A percentile compares a stretch with the other conserved stretches of the same genome.
These are phyloP conservation scores for Eucalyptus marginata DNA, from an alignment of 345 rosid genomes.

Conservation along the genomic window DNA sequence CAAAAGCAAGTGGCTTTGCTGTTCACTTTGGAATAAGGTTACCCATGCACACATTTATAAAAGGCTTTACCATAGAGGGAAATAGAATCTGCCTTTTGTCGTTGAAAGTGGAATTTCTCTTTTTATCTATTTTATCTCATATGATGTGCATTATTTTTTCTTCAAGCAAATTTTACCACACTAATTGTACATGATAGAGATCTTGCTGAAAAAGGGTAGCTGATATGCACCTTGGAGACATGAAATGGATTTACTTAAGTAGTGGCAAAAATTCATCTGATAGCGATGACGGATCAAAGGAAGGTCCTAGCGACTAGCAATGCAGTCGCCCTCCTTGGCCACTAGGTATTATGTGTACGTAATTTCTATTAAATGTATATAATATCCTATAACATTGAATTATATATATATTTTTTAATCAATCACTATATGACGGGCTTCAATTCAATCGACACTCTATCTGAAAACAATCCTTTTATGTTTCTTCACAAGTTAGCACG, in stretches of 20 bases:
- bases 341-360: neutral
- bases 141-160: neutral
- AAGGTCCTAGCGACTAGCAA: rapidly evolving
- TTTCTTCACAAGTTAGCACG: neutral
- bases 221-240: neutral
- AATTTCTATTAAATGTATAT: neutral
- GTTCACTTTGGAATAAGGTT: neutral
- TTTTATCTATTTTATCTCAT: neutral
- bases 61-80: neutral
- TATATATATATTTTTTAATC: neutral
- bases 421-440: neutral
- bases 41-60: neutral
- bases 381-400: neutral
- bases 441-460: neutral
- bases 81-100: neutral
- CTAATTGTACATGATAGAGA: neutral
- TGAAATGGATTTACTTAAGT: neutral
- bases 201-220: neutral
- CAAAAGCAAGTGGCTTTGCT: neutral
- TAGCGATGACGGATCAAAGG: rapidly evolving
- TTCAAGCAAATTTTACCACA: neutral
- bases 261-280: neutral
- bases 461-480: neutral
- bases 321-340: rapidly evolving
- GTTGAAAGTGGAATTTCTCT: neutral